Evolutionary conservation across 2,329 filamentous ascomycete species (phyloP), one percentile per base, ranked within the genome.

Genomic region (Aspergillus sp.): DNA sequence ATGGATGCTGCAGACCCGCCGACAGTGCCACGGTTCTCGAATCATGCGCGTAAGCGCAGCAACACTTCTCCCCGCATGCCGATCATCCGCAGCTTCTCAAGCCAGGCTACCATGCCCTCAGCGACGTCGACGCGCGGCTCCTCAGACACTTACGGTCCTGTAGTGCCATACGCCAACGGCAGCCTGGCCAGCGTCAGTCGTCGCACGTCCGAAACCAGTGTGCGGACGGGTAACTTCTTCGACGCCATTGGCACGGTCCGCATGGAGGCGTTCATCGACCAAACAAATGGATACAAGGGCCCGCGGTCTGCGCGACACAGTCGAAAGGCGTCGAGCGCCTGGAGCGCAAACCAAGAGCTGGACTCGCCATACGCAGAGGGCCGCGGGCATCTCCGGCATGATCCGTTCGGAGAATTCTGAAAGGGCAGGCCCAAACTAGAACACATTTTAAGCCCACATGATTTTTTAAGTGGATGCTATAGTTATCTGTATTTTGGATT

Each of bases 221-320:
- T 79, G 50, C 67, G 74, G 64, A 79, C 71, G 54, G 76, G 75
- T 59, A 84, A 85, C 74, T 93, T 95, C 78, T 95, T 95, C 71
- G 92, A 96, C 68, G 90, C 90, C 1, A 89, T 96, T 60, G 92
- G 93, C 1, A 98, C 93, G 2, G 87, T 98, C 50, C 87, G 95
- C 27, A 98, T 99, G 94, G 94, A 98, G 75, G 95, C 95, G 0
- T 99, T 98, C 74, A 96, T 99, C 66, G 85, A 87, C 64, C 78
- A 80, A 36, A 73, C 75, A 8, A 68, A 69, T 54, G 72, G 73
- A 30, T 62, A 70, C 15, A 68, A 70, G 36, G 47, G 32, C 8
- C 60, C 55, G 5, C 59, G 57, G 10, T 13, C 25, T 44, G 64
- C 58, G 13, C 66, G 69, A 56, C 70, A 76, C 59, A 56, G 17